Base-by-base conservation (phyloP, 306 rosid species). In the Oxytropis ochrocephala region DNA sequence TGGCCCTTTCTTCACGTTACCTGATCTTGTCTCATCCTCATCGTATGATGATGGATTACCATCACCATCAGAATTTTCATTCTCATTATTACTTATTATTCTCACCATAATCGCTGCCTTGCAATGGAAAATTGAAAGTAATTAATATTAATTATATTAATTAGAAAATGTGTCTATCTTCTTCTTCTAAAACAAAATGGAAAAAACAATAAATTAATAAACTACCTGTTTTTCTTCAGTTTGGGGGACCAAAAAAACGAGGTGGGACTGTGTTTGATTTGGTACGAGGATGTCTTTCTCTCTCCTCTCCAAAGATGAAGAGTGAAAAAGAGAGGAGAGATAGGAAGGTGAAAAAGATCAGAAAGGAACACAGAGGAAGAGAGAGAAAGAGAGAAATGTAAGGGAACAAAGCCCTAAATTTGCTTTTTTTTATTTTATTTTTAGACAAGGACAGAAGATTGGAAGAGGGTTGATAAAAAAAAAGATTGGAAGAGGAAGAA, bases 1-100 rank as follows among this genome's bases (percentile, higher is more conserved):
- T 0, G 96, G 96, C 18, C 98, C 97, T 67, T 90, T 90, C 77
- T 81, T 93, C 32, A 85, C 8, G 12, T 71, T 67, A 7, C 43
- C 11, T 38, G 7, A 27, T 35, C 36, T 51, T 1, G 38, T 13
- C 64, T 75, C 79, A 2, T 7, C 59, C 1, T 52, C 77, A 6
- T 72, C 79, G 29, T 9, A 56, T 5, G 71, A 56, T 5, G 71
- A 9, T 7, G 52, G 13, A 1, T 17, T 63, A 19, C 1, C n/a
- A 0, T 64, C 67, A 2, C 18, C 44, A 38, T 42, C 70, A 61
- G 11, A 4, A 1, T 19, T 42, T 46, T 6, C 7, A 17, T 0
- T 41, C 12, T 14, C 41, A 9, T 59, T 39, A 13, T 59, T 10
- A 19, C 6, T 6, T 21, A 35, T 60, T 8, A 11, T 81, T 46